Base-by-base conservation (phyloP, 441 rosid species). In the Erysimum pusillum region DNA sequence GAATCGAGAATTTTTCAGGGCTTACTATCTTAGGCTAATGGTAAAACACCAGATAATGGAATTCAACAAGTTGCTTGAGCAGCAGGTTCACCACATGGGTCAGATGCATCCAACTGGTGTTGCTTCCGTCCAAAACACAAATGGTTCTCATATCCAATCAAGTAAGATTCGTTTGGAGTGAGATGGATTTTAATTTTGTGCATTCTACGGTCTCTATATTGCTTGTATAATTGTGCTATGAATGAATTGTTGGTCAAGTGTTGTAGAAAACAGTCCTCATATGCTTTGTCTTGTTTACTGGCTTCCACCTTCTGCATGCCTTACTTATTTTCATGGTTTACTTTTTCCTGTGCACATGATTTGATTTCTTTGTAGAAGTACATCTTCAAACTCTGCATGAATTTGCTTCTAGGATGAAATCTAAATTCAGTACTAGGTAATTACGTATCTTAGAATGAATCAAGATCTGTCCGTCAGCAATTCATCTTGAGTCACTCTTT, bases 61-160 rank as follows among this genome's bases (percentile, higher is more conserved):
- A 83, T 96, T 96, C 83, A 96, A 96, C 84, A 89, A 87, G 90
- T 85, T 96, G 67, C 98, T 96, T 74, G 98, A 88, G 83, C 91
- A 90, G 76, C 99, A 96, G 81, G 91, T 88, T 68, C 90, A 49
- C 62, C 85, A 93, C 82, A 93, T 91, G 97, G 88, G 10, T 76
- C 93, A 88, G 80, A 87, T 91, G 61, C 90, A 78, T 77, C 83
- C 90, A 71, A 75, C 90, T 67, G 91, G 87, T 52, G 84, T 86
- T 49, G 44, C 87, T 62, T 45, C 95, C 46, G 62, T 92, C 63
- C 85, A 90, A 69, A 80, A 85, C 75, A 80, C 97, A 38, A 93
- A 92, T 79, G 98, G 98, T 71, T 87, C 88, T 73, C 93, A 83
- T 80, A 80, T 92, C 54, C 75, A 91, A 74, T 79, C 84, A 67